These are phyloP conservation scores for Prunella vulgaris DNA, from an alignment of 257 asterid genomes.

Conservation along the genomic window DNA sequence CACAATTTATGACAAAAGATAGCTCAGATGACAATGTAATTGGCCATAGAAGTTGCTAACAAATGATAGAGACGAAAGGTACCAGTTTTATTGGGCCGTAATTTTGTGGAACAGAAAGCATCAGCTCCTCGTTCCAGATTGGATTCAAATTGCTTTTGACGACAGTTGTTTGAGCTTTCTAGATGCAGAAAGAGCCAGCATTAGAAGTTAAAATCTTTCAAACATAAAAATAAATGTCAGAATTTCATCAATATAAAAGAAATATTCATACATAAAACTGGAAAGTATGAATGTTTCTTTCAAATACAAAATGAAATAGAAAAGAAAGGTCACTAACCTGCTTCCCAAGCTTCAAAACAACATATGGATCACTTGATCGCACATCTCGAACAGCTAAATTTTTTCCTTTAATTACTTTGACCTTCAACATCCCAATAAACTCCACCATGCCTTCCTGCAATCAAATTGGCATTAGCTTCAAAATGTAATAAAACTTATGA, in stretches of 20 bases:
- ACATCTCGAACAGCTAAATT: constrained; percentile 90
- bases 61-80: no score
- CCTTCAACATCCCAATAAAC: constrained; percentile 82
- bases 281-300: neutral
- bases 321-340: constrained; percentile 47
- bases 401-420: constrained; percentile 71
- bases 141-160: constrained; percentile 86
- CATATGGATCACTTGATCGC: constrained; percentile 96
- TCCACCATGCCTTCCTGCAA: constrained; percentile 92
- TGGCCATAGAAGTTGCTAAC: neutral
- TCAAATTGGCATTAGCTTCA: constrained; percentile 19
- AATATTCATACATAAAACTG: no score
- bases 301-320: neutral
- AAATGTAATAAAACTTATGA: no score
- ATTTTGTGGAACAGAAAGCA: constrained; percentile 92
- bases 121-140: constrained; percentile 87
- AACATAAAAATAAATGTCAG: neutral
- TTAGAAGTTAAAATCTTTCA: constrained; percentile 12
- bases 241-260: neutral
- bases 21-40: neutral
- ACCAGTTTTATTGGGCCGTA: constrained; percentile 81
- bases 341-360: constrained; percentile 72
- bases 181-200: constrained; percentile 20
- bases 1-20: neutral
- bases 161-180: constrained; percentile 82